Evolutionary conservation across 2,329 filamentous ascomycete genomes (phyloP).

Genomic region (Colletotrichum scovillei): DNA sequence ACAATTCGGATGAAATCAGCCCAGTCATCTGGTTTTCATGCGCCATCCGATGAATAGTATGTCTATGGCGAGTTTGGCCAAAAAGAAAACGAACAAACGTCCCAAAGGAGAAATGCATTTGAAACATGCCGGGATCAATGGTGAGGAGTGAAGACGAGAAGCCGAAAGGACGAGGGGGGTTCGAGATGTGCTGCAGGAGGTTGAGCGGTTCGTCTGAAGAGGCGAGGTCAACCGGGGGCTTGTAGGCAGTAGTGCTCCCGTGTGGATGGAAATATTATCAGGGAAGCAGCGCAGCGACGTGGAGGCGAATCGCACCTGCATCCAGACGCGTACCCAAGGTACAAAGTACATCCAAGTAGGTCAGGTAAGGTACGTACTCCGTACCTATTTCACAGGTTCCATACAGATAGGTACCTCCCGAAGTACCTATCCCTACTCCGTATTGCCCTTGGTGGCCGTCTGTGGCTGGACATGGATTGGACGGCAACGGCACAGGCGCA

Average conservation of each 20-base stretch:
- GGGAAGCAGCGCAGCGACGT: background rate
- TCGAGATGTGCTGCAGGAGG: conserved; percentile 4
- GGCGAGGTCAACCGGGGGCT: background rate
- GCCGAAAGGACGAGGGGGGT: background rate
- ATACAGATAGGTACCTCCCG: too few relatives aligned
- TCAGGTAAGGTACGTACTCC: too few relatives aligned
- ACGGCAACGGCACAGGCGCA: background rate
- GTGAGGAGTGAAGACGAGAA: background rate
- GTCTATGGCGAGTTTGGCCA: background rate
- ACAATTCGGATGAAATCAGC: background rate
- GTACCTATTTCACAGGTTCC: too few relatives aligned
- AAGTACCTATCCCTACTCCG: too few relatives aligned
- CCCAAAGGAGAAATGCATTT: conserved; percentile 1
- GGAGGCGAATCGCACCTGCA: background rate
- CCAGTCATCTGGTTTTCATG: background rate
- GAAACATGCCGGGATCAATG: conserved; percentile 14
- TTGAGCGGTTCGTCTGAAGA: conserved; percentile 10
- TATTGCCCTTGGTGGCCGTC: background rate
- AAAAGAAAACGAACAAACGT: background rate
- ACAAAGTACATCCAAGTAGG: too few relatives aligned
- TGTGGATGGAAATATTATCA: conserved; percentile 4
- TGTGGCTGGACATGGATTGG: background rate
- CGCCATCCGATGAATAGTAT: background rate
- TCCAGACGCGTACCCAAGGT: too few relatives aligned
- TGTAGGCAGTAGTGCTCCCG: background rate